phyloP scores from a whole-genome alignment of 2,329 filamentous ascomycete genomes.

The Orbilia quercus region DNA sequence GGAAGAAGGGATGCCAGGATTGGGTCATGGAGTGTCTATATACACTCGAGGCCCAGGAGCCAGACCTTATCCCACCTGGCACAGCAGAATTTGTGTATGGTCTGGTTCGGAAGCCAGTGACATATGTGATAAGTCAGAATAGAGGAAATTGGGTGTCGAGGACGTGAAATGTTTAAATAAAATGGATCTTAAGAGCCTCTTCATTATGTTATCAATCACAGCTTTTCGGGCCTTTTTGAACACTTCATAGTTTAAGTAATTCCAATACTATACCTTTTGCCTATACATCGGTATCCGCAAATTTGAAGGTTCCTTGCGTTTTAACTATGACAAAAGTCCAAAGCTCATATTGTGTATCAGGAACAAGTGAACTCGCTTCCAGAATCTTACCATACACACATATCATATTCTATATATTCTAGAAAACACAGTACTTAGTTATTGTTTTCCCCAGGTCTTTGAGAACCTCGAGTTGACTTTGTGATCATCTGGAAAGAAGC shows the following conservation, averaged over 20 bases:
- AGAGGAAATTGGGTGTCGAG: background rate
- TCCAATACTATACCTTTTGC: background rate
- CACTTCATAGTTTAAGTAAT: background rate
- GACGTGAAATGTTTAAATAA: background rate
- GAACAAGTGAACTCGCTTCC: background rate
- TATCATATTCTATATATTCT: background rate
- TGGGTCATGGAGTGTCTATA: constrained; percentile 7
- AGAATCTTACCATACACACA: background rate
- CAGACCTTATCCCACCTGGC: background rate
- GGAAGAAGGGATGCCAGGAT: constrained; percentile 9
- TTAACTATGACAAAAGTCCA: background rate
- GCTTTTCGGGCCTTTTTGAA: background rate
- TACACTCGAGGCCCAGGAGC: constrained; percentile 2
- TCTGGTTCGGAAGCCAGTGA: background rate
- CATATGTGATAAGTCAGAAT: background rate
- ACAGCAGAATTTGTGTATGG: background rate
- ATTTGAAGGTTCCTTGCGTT: background rate
- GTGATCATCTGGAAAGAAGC: background rate
- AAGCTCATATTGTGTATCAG: background rate
- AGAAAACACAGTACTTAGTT: background rate
- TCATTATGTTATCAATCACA: background rate
- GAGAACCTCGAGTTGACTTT: background rate
- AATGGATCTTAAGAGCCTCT: background rate
- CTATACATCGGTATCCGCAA: background rate
- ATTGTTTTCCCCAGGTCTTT: background rate